Conservation (phyloP, 2,329 filamentous ascomycete genomes). For the Thielaviopsis euricoi region DNA sequence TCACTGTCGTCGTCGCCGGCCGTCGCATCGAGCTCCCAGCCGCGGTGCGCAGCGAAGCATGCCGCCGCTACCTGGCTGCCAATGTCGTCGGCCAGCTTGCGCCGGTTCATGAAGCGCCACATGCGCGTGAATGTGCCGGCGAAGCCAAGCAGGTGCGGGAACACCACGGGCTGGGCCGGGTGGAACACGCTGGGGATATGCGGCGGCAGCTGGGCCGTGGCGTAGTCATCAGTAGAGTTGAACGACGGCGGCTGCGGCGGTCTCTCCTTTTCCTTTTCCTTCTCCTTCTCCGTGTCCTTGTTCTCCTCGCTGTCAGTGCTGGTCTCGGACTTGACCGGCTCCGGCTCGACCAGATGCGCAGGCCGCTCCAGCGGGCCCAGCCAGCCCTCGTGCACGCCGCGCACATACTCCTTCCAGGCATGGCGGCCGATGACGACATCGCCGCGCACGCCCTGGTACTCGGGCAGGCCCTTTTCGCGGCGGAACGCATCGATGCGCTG, state of each 20-base stretch:
- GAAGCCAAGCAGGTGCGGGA: slow-evolving; percentile 88
- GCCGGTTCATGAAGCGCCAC: slow-evolving; percentile 73
- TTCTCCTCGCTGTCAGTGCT: slow-evolving; percentile 9
- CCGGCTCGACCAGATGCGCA: slow-evolving; percentile 19
- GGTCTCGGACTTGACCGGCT: slow-evolving; percentile 14
- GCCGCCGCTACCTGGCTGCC: slow-evolving; percentile 76
- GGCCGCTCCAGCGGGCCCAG: slow-evolving; percentile 64
- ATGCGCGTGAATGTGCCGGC: slow-evolving; percentile 74
- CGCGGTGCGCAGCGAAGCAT: slow-evolving; percentile 40
- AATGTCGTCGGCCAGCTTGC: slow-evolving; percentile 70
- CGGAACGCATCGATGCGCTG: slow-evolving; percentile 47
- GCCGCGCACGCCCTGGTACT: slow-evolving; percentile 59
- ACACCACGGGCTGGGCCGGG: slow-evolving; percentile 54
- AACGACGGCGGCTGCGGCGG: slow-evolving; percentile 54
- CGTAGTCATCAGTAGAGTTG: slow-evolving; percentile 58
- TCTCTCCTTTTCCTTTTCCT: slow-evolving; percentile 38
- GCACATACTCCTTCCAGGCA: slow-evolving; percentile 93
- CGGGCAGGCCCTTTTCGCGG: slow-evolving; percentile 46
- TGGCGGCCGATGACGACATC: slow-evolving; percentile 83
- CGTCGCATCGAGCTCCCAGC: slow-evolving; percentile 20
- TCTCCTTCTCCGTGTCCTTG: slow-evolving; percentile 22
- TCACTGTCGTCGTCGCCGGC: slow-evolving; percentile 14
- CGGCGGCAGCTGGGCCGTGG: slow-evolving; percentile 44
- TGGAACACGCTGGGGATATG: slow-evolving; percentile 55
- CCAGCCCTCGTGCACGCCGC: slow-evolving; percentile 92